Conservation (phyloP, 495 filamentous ascomycete species). For the Neurospora sp. region DNA sequence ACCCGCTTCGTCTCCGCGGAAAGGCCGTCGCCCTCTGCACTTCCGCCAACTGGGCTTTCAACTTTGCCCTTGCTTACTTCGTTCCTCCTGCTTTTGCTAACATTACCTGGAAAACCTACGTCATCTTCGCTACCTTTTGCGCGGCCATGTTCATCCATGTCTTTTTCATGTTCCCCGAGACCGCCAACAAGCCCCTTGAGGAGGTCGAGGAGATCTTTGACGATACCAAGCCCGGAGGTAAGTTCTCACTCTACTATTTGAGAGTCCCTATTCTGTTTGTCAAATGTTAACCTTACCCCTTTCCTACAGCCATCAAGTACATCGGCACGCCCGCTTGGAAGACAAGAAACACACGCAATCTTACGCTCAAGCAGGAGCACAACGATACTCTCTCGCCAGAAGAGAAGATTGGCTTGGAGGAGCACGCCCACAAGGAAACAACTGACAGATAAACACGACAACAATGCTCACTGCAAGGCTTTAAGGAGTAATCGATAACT, state of each 20-base stretch:
- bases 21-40: constrained; percentile 67
- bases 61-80: constrained; percentile 72
- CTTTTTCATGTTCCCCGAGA: constrained; percentile 80
- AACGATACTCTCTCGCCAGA: constrained; percentile 21
- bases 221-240: constrained; percentile 19
- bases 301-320: constrained; percentile 43
- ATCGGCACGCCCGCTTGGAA: constrained; percentile 64
- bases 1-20: constrained; percentile 60
- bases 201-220: constrained; percentile 67
- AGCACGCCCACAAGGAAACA: constrained; percentile 7
- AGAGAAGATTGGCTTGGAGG: constrained; percentile 17
- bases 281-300: neutral
- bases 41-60: constrained; percentile 68
- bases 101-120: constrained; percentile 65
- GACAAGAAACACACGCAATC: constrained; percentile 35
- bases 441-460: neutral
- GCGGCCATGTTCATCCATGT: constrained; percentile 61
- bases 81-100: constrained; percentile 65
- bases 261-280: neutral
- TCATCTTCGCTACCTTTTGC: constrained; percentile 70
- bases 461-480: neutral
- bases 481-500: neutral
- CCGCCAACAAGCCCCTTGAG: constrained; percentile 70
- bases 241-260: neutral
- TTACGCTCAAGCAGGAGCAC: constrained; percentile 22